These are phyloP conservation scores for Apiotrichum brassicae DNA, from an alignment of 1,284 basidiomycete genomes.

Conservation along the genomic window DNA sequence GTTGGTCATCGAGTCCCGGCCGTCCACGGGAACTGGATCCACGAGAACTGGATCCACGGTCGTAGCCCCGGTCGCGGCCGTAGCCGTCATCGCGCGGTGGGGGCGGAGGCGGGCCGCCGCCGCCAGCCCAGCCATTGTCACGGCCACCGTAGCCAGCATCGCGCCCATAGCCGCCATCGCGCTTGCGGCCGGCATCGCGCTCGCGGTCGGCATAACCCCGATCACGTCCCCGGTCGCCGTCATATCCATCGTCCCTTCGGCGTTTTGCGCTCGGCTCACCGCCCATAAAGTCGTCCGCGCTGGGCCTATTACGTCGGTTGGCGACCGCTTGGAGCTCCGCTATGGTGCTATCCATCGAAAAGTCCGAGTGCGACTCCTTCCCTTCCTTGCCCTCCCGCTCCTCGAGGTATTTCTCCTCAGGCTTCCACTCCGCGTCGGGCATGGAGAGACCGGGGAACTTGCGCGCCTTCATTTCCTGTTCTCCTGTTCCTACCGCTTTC, in stretches of 20 bases:
- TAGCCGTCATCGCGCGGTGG: conserved; percentile 1
- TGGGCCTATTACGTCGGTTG: conserved; percentile 50
- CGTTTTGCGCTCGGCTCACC: conserved; percentile 54
- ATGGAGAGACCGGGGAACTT: conserved; percentile 89
- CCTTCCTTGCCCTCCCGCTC: conserved; percentile 46
- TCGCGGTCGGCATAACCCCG: too few species aligned
- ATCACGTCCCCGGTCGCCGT: conserved; percentile 33
- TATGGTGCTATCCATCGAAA: conserved; percentile 73
- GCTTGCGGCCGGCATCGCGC: conserved; percentile 48
- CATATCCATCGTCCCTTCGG: conserved; percentile 52
- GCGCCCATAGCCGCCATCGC: too few species aligned
- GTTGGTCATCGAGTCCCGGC: conserved; percentile 63
- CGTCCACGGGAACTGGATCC: conserved; percentile 36
- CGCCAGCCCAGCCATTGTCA: conserved; percentile 26
- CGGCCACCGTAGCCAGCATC: conserved; percentile 36
- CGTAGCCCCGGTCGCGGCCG: conserved; percentile 9
- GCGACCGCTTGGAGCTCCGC: conserved; percentile 64
- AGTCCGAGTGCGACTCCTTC: conserved; percentile 52
- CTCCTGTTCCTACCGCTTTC: conserved; percentile 46
- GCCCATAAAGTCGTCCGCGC: conserved; percentile 49
- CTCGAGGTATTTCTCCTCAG: conserved; percentile 51
- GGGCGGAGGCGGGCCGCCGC: conserved; percentile 11
- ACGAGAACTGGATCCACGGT: too few species aligned
- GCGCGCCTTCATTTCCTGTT: conserved; percentile 69
- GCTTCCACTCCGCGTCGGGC: conserved; percentile 61